Base-by-base conservation (phyloP, 768 basidiomycete genomes). In the Termitomyces sp. region DNA sequence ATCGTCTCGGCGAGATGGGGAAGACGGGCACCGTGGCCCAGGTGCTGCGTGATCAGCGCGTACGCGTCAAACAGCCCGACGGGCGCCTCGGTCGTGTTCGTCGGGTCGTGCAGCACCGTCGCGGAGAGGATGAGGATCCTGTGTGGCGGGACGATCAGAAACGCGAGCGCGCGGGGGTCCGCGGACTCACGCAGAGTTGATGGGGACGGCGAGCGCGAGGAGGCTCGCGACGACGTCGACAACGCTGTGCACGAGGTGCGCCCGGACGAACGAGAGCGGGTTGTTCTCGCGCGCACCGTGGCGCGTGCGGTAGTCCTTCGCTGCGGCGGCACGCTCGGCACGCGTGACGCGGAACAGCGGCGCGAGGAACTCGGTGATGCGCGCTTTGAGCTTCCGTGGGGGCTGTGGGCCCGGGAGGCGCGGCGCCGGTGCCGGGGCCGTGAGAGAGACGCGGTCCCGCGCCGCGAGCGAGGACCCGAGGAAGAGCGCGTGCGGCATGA, bases 21-120 rank as follows among this genome's bases (percentile, higher is more conserved):
- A 36, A 37, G 5, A 33, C 5, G 24, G 22, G 20, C 65, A 81
- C 87, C 80, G 60, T 75, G 75, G 3, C 90, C 89, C 41, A 92
- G 73, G 36, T 75, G 75, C 18, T 66, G 51, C 45, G 70, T 71
- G 53, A 93, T 83, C 4, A 92, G 71, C 7, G 75, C 75, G 64
- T 88, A 78, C 1, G 91, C 89, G 57, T 88, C 87, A 62, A 88
- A 88, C n/a, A 92, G 71, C 58, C 81, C 85, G 9, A 84, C 86
- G 34, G 84, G 77, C 5, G 66, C 66, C 15, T 70, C n/a, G n/a
- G 65, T 24, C n/a, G 66, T 71, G 22, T 28, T 20, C 22, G 65
- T 71, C 28, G 36, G 59, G 20, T 74, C 64, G 69, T 80, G 87
- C 69, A 90, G 91, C 10, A 87, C 87, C 3, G 89, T 84, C 22